Base-by-base conservation (phyloP, 331 rosid genomes). In the Arachis monticola region DNA sequence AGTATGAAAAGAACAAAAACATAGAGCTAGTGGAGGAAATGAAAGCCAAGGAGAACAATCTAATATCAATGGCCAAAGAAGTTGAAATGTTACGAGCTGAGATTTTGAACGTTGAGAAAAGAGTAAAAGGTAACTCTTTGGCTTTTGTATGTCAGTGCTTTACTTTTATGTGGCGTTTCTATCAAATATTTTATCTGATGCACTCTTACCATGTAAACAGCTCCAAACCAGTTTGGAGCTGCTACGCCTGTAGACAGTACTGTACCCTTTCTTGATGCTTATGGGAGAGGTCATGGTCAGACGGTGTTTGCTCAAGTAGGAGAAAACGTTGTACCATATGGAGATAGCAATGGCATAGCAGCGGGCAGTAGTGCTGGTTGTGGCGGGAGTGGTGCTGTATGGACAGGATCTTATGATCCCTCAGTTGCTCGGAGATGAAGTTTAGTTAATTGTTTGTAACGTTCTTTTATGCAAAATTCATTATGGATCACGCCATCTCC, bases 1-100 rank as follows among this genome's bases (percentile, higher is more conserved):
- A 90, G 73, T 80, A 84, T 40, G 96, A 94, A 71, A 94, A 91
- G 79, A 82, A 77, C 75, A 73, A 67, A 72, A 94, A 94, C 81
- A 51, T 87, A 11, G 95, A 90, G 76, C 74, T 84, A 63, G 99
- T 94, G 75, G 92, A 87, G 81, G 80, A 90, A 71, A 46, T 94
- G 84, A 82, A 84, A 81, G 88, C 84, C 57, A 87, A 86, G 82
- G 99, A 94, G 90, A 86, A 82, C 87, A 83, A 88, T 63, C 84
- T 94, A 17, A 82, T 88, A 61, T 88, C 76, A 2, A 86, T 88
- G 89, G 93, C 93, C 11, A 84, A 85, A 74, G 97, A 94, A 86
- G 89, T 91, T 57, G 96, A 92, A 74, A 83, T 76, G 74, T 76
- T 94, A 68, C 87, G 92, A 22, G 78, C 83, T 1, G 91, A 89